Evolutionary conservation across 2,329 filamentous ascomycete genomes (phyloP).

Genomic region (Fusarium newnesense): DNA sequence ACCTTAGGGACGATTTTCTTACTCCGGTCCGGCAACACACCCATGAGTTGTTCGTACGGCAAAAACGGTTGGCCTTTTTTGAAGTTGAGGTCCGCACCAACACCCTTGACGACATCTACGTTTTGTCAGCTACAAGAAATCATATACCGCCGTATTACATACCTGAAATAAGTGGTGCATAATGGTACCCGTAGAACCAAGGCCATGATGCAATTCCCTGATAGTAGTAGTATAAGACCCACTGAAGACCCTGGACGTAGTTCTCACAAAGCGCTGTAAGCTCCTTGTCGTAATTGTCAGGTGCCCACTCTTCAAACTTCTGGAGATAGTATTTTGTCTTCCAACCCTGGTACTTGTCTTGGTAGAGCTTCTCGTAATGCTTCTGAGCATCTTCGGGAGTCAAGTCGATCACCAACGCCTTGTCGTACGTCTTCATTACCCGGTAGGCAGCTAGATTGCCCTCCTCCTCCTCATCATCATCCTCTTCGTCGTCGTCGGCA

Average conservation of each 20-base stretch:
- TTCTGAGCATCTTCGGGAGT: conserved; percentile 82
- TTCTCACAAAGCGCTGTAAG: conserved; percentile 88
- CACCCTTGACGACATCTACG: conserved; percentile 85
- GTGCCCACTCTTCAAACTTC: conserved; percentile 88
- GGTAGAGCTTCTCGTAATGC: conserved; percentile 84
- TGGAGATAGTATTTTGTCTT: conserved; percentile 92
- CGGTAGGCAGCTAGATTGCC: conserved; percentile 87
- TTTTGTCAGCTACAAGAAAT: conserved; percentile 50
- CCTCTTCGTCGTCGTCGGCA: conserved; percentile 61
- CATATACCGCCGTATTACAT: conserved; percentile 36
- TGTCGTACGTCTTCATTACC: conserved; percentile 90
- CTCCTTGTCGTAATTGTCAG: conserved; percentile 79
- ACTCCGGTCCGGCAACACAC: conserved; percentile 94
- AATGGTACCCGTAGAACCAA: conserved; percentile 98
- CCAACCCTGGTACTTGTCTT: conserved; percentile 90
- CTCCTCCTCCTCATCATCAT: conserved; percentile 73
- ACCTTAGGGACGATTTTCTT: conserved; percentile 92
- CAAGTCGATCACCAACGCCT: conserved; percentile 84
- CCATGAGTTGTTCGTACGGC: conserved; percentile 97
- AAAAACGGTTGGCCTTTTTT: conserved; percentile 93
- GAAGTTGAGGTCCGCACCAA: conserved; percentile 90
- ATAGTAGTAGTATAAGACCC: conserved; percentile 99
- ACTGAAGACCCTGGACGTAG: conserved; percentile 96
- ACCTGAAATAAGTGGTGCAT: conserved; percentile 95
- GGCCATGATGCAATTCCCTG: conserved; percentile 97